Conservation (phyloP, 2,329 filamentous ascomycete genomes). For the Monosporascus ibericus region DNA sequence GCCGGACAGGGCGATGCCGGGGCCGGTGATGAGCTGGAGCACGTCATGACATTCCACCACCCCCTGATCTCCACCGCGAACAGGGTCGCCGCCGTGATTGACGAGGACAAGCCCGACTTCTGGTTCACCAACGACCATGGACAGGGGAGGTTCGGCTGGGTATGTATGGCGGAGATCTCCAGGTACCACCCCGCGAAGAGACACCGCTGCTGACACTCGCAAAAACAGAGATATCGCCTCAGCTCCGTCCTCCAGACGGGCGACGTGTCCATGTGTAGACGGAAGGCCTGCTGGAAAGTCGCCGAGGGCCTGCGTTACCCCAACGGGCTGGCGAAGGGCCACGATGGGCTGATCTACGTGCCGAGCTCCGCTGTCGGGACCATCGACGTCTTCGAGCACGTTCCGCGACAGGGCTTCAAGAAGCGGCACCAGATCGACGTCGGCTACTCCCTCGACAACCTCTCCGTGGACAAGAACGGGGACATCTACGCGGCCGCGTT, state of each 20-base stretch:
- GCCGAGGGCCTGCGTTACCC: constrained; percentile 21
- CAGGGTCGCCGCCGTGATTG: constrained; percentile 11
- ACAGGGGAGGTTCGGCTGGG: constrained; percentile 11
- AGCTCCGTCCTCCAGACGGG: constrained; percentile 17
- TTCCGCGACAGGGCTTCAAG: constrained; percentile 6
- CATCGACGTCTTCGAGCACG: constrained; percentile 5
- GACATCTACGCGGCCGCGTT: constrained; percentile 20
- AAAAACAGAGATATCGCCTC: constrained; percentile 10
- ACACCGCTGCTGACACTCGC: neutral
- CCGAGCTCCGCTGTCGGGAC: neutral
- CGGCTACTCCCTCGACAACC: constrained; percentile 20
- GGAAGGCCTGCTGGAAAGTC: constrained; percentile 12
- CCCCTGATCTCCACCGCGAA: constrained; percentile 19
- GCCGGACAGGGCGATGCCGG: neutral
- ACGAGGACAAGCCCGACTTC: constrained; percentile 12
- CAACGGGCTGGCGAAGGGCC: constrained; percentile 23
- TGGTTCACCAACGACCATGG: constrained; percentile 22
- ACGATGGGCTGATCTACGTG: constrained; percentile 20
- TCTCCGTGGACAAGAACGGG: constrained; percentile 18
- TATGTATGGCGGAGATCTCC: constrained; percentile 2
- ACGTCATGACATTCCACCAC: constrained; percentile 17
- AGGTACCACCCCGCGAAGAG: no score
- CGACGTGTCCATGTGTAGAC: constrained; percentile 23
- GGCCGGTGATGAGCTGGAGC: constrained; percentile 9
- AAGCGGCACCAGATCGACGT: constrained; percentile 12